Base-by-base conservation (phyloP, 1,139 yeast species). In the Scheffersomyces segobiensis region DNA sequence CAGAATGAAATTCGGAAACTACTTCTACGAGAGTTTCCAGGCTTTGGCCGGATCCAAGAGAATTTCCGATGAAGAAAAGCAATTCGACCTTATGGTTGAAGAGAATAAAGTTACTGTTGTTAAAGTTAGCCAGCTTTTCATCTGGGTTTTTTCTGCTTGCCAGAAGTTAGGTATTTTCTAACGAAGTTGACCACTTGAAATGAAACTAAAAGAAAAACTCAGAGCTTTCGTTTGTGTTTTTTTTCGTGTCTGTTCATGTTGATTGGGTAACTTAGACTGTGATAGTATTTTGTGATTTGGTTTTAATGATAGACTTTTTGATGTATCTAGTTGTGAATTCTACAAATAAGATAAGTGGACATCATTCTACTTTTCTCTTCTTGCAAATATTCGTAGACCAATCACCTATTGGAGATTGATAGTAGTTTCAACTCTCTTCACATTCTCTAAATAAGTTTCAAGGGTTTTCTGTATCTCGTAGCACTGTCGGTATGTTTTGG, bases 121-220 rank as follows among this genome's bases (percentile, higher is more conserved):
- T 18, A 60, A 61, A 21, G 59, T 63, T 6, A 71, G 62, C 46
- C 60, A 64, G 19, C 19, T 73, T 10, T 59, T 65, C 39, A 55
- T 54, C 18, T 70, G 70, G 70, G 53, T 76, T 2, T 77, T 78
- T 60, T 65, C 63, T 47, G 65, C 69, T n/a, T 72, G 73, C 55
- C 82, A 78, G 62, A 67, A 67, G 55, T 65, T 66, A 49, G 79
- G 81, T 14, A 64, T 78, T 20, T 75, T 77, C 58, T 77, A 62
- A 32, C 8, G 32, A 4, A 24, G 17, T 32, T 32, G 7, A 12
- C 42, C 5, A 24, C 7, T 24, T 24, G 42, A 32, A 24, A 32
- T 32, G 42, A 8, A 32, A 32, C 2, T 10, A 32, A 32, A 10
- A 32, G 42, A 32, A 14, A 32, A 32, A 32, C 42, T 32, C 17